A percentile compares a stretch with the other conserved stretches of the same genome.
phyloP scores from a whole-genome alignment of 768 basidiomycete genomes.

The Coprinellus aureogranulatus region DNA sequence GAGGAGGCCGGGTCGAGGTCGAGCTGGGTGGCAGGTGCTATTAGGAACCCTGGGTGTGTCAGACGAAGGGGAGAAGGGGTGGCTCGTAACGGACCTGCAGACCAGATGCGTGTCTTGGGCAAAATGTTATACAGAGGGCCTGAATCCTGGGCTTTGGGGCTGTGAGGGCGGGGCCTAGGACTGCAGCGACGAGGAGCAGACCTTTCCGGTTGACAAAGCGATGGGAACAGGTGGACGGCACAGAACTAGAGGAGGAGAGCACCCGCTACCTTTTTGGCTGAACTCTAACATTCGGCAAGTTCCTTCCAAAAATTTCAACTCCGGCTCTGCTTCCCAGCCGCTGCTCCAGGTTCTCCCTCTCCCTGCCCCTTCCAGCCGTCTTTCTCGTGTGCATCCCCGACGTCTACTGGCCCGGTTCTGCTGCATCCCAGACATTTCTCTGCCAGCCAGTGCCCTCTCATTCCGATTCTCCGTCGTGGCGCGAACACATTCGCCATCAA shows the following conservation, averaged over 20 bases:
- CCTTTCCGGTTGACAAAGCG: constrained; percentile 6
- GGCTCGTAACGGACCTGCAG: constrained; percentile 53
- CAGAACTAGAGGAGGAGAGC: background rate
- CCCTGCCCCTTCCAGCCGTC: constrained; percentile 7
- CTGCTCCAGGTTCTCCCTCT: background rate
- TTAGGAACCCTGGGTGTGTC: constrained; percentile 52
- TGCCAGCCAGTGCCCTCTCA: background rate
- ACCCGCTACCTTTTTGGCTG: constrained; percentile 42
- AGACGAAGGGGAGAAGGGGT: constrained; percentile 19
- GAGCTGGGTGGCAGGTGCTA: constrained; percentile 17
- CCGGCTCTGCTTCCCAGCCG: constrained; percentile 30
- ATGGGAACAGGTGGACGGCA: constrained; percentile 8
- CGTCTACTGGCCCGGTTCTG: background rate
- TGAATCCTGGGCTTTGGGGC: constrained; percentile 35
- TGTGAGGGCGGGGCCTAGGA: background rate
- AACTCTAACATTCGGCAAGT: constrained; percentile 47
- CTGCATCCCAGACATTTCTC: background rate
- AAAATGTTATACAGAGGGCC: constrained; percentile 78
- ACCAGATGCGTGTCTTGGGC: constrained; percentile 71
- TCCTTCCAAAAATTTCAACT: constrained; percentile 49
- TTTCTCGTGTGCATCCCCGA: constrained; percentile 3
- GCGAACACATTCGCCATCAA: constrained; percentile 12
- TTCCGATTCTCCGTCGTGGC: constrained; percentile 15
- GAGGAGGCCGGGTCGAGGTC: constrained; percentile 8
- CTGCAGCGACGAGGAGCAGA: background rate